A percentile compares a stretch with the other conserved stretches of the same genome.
Evolutionary conservation across 192 early-diverging fungal species (phyloP).

Genomic region (Endogone sp.): DNA sequence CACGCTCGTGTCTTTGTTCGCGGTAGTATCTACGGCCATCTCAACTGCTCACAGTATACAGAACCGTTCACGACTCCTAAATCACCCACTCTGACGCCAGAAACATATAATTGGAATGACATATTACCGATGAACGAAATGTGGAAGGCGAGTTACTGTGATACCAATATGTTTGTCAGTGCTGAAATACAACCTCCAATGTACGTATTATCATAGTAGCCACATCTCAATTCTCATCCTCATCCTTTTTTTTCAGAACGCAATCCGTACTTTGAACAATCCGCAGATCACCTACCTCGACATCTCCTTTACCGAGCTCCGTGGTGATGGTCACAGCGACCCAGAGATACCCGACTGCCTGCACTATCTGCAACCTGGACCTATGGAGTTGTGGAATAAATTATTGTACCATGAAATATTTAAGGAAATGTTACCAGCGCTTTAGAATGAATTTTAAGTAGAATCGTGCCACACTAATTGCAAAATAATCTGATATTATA

Average conservation of each 20-base stretch:
- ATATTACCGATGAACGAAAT: constrained; percentile 22
- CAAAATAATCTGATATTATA: no score
- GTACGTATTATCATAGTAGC: not conserved
- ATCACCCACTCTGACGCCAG: constrained; percentile 16
- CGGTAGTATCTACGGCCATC: constrained; percentile 27
- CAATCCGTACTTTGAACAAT: constrained; percentile 15
- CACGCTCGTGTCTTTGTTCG: constrained; percentile 27
- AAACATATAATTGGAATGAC: constrained; percentile 33
- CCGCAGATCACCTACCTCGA: constrained; percentile 11
- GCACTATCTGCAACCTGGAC: constrained; percentile 13
- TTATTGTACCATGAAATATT: constrained; percentile 30
- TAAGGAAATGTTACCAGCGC: no score
- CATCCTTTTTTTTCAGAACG: not conserved
- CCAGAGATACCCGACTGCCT: constrained; percentile 27
- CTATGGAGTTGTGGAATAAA: constrained; percentile 33
- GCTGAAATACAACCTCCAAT: not conserved
- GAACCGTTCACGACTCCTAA: constrained; percentile 11
- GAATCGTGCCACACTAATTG: no score
- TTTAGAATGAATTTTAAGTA: no score
- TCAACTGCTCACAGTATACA: constrained; percentile 23
- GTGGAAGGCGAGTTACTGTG: constrained; percentile 22
- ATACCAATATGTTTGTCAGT: not conserved
- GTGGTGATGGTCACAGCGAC: constrained; percentile 26
- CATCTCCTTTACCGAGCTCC: constrained; percentile 20
- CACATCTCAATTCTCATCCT: not conserved